Base-by-base conservation (phyloP, 345 rosid genomes). In the Gossypioides kirkii region DNA sequence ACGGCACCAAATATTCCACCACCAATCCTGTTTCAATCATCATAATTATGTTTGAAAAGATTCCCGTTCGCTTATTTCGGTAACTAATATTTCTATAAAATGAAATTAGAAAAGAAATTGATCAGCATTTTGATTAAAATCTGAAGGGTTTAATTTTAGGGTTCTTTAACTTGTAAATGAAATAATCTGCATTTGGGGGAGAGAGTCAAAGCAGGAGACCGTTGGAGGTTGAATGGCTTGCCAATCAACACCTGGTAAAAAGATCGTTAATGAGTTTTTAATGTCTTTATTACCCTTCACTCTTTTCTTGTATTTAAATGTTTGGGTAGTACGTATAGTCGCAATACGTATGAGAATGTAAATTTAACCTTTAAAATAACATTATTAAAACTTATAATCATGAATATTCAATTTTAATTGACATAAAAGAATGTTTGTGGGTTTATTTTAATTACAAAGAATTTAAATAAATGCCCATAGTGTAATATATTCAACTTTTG, bases 1-100 rank as follows among this genome's bases (percentile, higher is more conserved):
- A 90, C 53, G 96, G 99, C 56, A 92, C 67, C 78, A 94, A 77
- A 66, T 86, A 75, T 69, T 80, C 90, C 89, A 69, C 10, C 70
- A 80, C 68, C 36, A 68, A 75, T 73, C 77, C 81, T 80, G 80
- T 71, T 52, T 80, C 85, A 56, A 84, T 73, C 86, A 79, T 69
- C 43, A 68, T 50, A 26, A 28, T 0, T 8, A 5, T 49, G 2
- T 41, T 36, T 9, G 12, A 65, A 65, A 20, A 20, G 13, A 9
- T 38, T 4, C 69, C 14, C 12, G 28, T 41, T 18, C 4, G 26
- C 2, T 64, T 50, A 28, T 49, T 50, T 69, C 60, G 45, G 60
- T 50, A 17, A 50, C n/a, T 58, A 58, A 28, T 50, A 10, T n/a
- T 28, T 9, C 16, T 50, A 47, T 26, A 72, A 77, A 47, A 12